phyloP scores from a whole-genome alignment of 768 basidiomycete genomes.

The Suillus tomentosus region DNA sequence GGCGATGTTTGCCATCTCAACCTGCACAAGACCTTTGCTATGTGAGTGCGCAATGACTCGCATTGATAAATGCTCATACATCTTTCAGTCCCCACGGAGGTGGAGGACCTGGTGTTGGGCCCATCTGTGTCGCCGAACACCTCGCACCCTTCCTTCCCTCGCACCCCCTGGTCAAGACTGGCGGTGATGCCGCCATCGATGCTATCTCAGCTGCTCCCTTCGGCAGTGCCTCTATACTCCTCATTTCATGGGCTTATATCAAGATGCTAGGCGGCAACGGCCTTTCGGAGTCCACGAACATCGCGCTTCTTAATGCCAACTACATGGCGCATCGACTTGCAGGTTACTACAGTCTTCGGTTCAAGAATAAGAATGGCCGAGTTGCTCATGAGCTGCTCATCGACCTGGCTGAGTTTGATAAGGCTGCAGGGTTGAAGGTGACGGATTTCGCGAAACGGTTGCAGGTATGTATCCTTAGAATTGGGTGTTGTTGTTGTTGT shows the following conservation, averaged over 20 bases:
- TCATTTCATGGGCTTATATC: constrained; percentile 99
- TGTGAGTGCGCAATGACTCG: constrained; percentile 48
- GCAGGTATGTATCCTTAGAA: constrained; percentile 53
- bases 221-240: constrained; percentile 91
- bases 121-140: constrained; percentile 93
- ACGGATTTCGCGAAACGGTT: constrained; percentile 96
- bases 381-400: constrained; percentile 97
- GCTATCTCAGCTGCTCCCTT: constrained; percentile 92
- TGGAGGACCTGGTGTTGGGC: constrained; percentile 95
- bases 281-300: constrained; percentile 79
- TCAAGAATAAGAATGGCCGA: constrained; percentile 86
- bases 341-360: constrained; percentile 82
- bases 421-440: constrained; percentile 86
- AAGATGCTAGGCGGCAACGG: constrained; percentile 99
- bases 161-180: constrained; percentile 73
- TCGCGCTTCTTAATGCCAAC: constrained; percentile 93
- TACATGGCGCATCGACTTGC: constrained; percentile 92
- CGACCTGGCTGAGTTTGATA: constrained; percentile 95
- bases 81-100: constrained; percentile 86
- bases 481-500: background rate
- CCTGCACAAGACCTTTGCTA: constrained; percentile 96
- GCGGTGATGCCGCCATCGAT: constrained; percentile 72
- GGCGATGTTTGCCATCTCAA: constrained; percentile 99
- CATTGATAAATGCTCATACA: constrained; percentile 1
- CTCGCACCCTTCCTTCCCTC: constrained; percentile 92